Conservation (phyloP, 306 rosid species). For the Medicago ruthenica region DNA sequence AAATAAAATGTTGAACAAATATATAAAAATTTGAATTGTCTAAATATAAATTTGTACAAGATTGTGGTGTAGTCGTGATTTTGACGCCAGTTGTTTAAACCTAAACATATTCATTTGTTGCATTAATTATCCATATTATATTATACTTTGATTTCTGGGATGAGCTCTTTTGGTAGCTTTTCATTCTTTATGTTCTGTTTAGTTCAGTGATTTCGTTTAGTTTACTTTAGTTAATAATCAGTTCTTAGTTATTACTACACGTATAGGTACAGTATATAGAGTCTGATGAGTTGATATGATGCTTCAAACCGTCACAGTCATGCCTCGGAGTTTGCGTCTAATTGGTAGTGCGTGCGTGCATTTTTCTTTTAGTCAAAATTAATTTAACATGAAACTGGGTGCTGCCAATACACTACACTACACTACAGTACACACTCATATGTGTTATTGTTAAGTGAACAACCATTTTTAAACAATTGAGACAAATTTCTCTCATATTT, state of each 20-base stretch:
- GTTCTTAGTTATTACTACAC: not conserved
- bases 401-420: not conserved
- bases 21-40: too few species aligned
- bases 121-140: too few species aligned
- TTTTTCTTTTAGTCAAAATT: not conserved
- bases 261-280: not conserved
- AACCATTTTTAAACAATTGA: too few species aligned
- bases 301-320: slow-evolving; percentile 14
- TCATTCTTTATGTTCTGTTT: slow-evolving; percentile 18
- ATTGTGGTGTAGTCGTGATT: too few species aligned
- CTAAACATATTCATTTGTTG: too few species aligned
- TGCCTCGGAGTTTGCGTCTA: not conserved
- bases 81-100: too few species aligned
- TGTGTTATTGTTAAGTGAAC: too few species aligned
- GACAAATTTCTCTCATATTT: too few species aligned
- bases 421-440: too few species aligned
- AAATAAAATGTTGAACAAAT: too few species aligned
- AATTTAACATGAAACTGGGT: not conserved
- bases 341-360: not conserved
- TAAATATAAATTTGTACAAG: too few species aligned
- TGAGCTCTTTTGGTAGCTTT: slow-evolving; percentile 20
- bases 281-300: slow-evolving; percentile 14
- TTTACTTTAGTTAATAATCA: slow-evolving; percentile 6
- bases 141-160: slow-evolving; percentile 9
- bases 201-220: slow-evolving; percentile 30